Conservation (phyloP, 768 basidiomycete species). For the Phaffia australis region DNA sequence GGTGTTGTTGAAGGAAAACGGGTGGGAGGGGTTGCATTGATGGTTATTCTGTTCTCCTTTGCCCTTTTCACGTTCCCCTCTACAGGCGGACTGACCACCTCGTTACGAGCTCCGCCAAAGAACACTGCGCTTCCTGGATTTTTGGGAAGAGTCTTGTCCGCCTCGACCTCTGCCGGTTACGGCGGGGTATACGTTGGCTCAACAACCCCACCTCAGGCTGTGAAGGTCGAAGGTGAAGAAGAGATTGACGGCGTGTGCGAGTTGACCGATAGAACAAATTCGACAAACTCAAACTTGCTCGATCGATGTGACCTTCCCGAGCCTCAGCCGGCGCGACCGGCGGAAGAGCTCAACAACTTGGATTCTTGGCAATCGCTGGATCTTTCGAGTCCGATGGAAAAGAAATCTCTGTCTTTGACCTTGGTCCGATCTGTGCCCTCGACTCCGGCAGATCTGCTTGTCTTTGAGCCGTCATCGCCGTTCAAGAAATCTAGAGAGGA, state of each 20-base stretch:
- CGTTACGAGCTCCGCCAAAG: slow-evolving; percentile 1
- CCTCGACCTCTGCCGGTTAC: background rate
- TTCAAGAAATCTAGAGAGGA: background rate
- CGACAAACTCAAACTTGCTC: no score
- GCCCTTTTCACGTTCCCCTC: slow-evolving; percentile 24
- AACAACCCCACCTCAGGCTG: no score
- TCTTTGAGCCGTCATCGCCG: background rate
- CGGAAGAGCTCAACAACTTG: no score
- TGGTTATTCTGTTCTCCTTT: slow-evolving; percentile 28
- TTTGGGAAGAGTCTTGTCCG: background rate
- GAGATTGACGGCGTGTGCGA: no score
- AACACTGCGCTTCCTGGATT: background rate
- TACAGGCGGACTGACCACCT: slow-evolving; percentile 1
- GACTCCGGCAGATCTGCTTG: slow-evolving; percentile 4
- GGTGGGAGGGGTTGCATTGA: slow-evolving; percentile 29
- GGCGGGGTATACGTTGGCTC: no score
- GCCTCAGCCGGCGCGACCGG: no score
- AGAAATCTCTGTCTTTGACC: slow-evolving; percentile 23
- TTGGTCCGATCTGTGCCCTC: slow-evolving; percentile 23
- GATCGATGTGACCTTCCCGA: no score
- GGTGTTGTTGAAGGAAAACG: slow-evolving; percentile 16
- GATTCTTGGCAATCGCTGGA: no score
- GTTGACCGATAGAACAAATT: no score
- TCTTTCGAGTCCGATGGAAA: background rate
- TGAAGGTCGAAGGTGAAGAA: no score